phyloP scores from a whole-genome alignment of 257 asterid species.

The Haberlea rhodopensis region DNA sequence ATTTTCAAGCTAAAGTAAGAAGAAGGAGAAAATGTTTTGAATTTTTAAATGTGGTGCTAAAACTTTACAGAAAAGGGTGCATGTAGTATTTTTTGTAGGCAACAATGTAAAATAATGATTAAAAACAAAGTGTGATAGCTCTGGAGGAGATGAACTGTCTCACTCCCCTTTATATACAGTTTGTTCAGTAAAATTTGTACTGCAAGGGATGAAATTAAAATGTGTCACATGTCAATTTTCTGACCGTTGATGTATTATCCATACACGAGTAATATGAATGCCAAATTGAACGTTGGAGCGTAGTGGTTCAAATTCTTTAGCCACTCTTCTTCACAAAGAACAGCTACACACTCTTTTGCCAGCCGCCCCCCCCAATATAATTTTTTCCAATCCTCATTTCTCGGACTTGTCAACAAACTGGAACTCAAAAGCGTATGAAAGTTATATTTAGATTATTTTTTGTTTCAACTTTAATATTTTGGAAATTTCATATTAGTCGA shows the following conservation, averaged over 20 bases:
- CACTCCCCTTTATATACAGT: conserved; percentile 45
- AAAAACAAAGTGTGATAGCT: not conserved
- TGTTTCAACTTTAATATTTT: no score
- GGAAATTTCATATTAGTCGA: no score
- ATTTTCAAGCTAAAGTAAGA: no score
- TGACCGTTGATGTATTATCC: conserved; percentile 53
- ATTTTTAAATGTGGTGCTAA: not conserved
- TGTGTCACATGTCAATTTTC: conserved; percentile 57
- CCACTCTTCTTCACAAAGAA: conserved; percentile 2
- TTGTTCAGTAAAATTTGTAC: conserved; percentile 3
- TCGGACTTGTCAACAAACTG: no score
- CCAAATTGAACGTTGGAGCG: conserved; percentile 73
- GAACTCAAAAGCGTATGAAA: no score
- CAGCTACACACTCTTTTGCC: no score
- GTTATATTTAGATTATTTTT: no score
- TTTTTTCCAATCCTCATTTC: no score
- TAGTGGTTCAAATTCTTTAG: conserved; percentile 46
- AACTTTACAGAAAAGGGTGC: not conserved
- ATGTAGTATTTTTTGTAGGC: not conserved
- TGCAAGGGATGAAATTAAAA: conserved; percentile 33
- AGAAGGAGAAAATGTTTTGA: not conserved
- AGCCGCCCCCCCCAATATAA: no score
- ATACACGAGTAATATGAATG: conserved; percentile 56
- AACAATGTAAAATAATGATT: not conserved
- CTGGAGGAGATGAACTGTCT: not conserved